Percentiles rank a stretch among this genome's conserved stretches.
These are phyloP conservation scores for Coniochaeta sp. DNA, from an alignment of 2,329 filamentous ascomycete genomes.

Conservation along the genomic window DNA sequence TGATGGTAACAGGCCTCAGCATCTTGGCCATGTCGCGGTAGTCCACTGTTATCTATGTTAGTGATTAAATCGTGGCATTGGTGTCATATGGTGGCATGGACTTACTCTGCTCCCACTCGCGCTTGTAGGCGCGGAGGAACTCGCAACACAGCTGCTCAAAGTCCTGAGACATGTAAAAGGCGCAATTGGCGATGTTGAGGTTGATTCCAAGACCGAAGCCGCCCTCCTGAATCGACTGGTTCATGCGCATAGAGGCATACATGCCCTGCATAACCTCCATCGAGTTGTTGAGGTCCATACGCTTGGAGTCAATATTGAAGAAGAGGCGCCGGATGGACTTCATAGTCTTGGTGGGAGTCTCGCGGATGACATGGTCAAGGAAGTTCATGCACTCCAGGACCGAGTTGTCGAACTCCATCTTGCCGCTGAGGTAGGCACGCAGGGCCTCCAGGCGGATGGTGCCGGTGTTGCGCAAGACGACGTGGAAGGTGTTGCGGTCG, in stretches of 20 bases:
- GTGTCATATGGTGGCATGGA: background rate
- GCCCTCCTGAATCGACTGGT: slow-evolving; percentile 34
- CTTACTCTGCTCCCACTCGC: slow-evolving; percentile 19
- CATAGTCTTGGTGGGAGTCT: slow-evolving; percentile 63
- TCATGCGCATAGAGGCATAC: slow-evolving; percentile 77
- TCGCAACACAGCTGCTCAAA: slow-evolving; percentile 30
- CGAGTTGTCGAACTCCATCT: slow-evolving; percentile 53
- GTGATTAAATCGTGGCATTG: background rate
- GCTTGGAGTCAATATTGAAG: slow-evolving; percentile 51
- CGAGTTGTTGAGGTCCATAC: slow-evolving; percentile 47
- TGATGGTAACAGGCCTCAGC: slow-evolving; percentile 25
- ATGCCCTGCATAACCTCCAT: slow-evolving; percentile 78
- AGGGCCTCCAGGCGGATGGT: slow-evolving; percentile 62
- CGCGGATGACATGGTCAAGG: slow-evolving; percentile 80
- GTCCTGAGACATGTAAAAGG: slow-evolving; percentile 62
- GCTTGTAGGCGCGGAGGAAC: slow-evolving; percentile 14
- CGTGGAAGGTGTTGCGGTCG: slow-evolving; percentile 42
- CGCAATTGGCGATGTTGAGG: slow-evolving; percentile 84
- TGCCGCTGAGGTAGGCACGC: slow-evolving; percentile 55
- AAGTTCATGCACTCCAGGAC: slow-evolving; percentile 83
- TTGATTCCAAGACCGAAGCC: slow-evolving; percentile 70
- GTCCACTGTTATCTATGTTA: background rate
- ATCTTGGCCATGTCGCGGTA: slow-evolving; percentile 20
- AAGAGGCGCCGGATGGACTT: slow-evolving; percentile 76
- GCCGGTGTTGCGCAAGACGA: slow-evolving; percentile 60